Evolutionary conservation across 2,329 filamentous ascomycete species (phyloP).

Genomic region (Aspergillus quadricinctus): DNA sequence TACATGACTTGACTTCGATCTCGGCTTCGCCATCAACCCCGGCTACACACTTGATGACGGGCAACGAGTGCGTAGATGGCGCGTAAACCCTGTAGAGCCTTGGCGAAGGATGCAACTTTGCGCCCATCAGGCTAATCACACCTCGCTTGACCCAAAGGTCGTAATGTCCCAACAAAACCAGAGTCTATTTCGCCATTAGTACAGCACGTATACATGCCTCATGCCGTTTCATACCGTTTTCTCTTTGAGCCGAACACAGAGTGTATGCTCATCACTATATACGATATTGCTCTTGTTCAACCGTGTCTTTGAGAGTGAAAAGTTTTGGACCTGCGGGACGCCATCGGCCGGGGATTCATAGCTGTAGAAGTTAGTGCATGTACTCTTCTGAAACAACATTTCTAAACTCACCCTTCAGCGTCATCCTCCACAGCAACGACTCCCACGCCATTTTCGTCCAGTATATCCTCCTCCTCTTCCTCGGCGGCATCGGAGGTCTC

Average conservation of each 20-base stretch:
- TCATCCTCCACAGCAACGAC: slow-evolving; percentile 21
- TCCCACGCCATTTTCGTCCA: slow-evolving; percentile 18
- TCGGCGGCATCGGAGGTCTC: slow-evolving; percentile 8
- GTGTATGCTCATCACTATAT: slow-evolving; percentile 32
- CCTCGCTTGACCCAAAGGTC: slow-evolving; percentile 55
- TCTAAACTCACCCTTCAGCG: slow-evolving; percentile 21
- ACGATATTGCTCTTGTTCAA: slow-evolving; percentile 35
- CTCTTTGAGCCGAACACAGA: slow-evolving; percentile 39
- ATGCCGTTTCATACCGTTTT: slow-evolving; percentile 28
- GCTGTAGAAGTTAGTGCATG: slow-evolving; percentile 18
- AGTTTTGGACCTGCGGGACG: slow-evolving; percentile 32
- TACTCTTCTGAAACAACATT: not conserved
- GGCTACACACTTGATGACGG: slow-evolving; percentile 46
- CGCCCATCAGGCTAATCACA: slow-evolving; percentile 54
- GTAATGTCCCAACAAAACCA: slow-evolving; percentile 49
- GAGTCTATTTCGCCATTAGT: slow-evolving; percentile 33
- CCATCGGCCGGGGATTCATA: slow-evolving; percentile 30
- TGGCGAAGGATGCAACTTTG: slow-evolving; percentile 49
- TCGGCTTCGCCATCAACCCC: slow-evolving; percentile 42
- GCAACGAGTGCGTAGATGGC: slow-evolving; percentile 54
- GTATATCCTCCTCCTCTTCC: slow-evolving; percentile 11
- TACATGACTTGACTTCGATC: slow-evolving; percentile 46
- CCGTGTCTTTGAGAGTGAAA: slow-evolving; percentile 36
- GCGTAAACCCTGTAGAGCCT: slow-evolving; percentile 48
- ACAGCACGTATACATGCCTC: not conserved